Percentiles rank a stretch among this genome's conserved stretches.
Evolutionary conservation across 2,329 filamentous ascomycete species (phyloP).

Genomic region (Xylariales sp.): DNA sequence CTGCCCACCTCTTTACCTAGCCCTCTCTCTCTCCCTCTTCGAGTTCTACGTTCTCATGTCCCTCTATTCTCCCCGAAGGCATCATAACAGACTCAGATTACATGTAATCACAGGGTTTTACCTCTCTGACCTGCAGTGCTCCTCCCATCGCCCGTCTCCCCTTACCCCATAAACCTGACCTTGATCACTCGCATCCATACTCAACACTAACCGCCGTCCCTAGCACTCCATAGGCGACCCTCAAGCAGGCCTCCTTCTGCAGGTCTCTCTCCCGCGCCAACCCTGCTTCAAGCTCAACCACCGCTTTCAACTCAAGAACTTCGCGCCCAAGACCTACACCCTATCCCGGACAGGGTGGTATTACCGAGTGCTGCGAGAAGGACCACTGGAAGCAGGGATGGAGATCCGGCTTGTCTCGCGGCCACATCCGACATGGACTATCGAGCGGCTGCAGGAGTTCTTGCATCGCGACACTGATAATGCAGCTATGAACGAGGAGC

Average conservation of each 20-base stretch:
- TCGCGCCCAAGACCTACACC: conserved; percentile 53
- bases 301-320: conserved; percentile 58
- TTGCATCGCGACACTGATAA: conserved; percentile 51
- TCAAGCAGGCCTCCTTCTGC: conserved; percentile 43
- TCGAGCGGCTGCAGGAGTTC: conserved; percentile 59
- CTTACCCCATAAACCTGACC: no score
- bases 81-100: no score
- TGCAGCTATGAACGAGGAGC: conserved; percentile 44
- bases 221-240: conserved; percentile 19
- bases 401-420: conserved; percentile 51
- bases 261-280: conserved; percentile 57
- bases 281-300: conserved; percentile 68
- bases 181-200: no score
- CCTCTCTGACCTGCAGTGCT: no score
- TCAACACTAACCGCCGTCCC: no score
- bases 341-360: conserved; percentile 61
- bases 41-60: no score
- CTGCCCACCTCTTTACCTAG: no score
- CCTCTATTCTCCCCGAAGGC: no score
- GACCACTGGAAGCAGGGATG: conserved; percentile 51
- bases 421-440: conserved; percentile 54
- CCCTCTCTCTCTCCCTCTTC: no score
- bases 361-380: conserved; percentile 55
- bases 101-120: no score
- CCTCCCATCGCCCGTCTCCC: no score